phyloP scores from a whole-genome alignment of 1,284 basidiomycete genomes.

The Xerocomus nothofagi region DNA sequence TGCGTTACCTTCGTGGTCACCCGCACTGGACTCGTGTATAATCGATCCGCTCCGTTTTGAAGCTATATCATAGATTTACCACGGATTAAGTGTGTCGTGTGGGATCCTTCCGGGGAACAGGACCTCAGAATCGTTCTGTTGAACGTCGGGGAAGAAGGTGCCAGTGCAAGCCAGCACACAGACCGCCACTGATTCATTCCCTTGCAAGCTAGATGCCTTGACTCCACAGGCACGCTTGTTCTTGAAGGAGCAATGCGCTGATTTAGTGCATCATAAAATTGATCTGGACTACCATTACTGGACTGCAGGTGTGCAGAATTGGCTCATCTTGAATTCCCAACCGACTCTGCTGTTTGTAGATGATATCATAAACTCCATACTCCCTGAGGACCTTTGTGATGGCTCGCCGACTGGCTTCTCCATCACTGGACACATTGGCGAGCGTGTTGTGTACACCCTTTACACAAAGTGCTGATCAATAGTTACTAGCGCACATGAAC shows the following conservation, averaged over 20 bases:
- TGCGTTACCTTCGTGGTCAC: conserved; percentile 36
- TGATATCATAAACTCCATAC: conserved; percentile 76
- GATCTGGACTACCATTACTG: conserved; percentile 82
- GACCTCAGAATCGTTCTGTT: conserved; percentile 63
- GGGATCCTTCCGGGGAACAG: conserved; percentile 47
- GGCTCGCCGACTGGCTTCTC: conserved; percentile 89
- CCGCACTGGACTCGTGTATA: background rate
- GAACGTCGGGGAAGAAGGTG: conserved; percentile 60
- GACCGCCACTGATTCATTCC: conserved; percentile 23
- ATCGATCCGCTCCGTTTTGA: background rate
- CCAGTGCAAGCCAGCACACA: conserved; percentile 17
- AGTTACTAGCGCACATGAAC: conserved; percentile 76
- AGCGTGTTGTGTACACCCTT: conserved; percentile 18
- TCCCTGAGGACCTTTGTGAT: conserved; percentile 74
- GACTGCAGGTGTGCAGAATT: conserved; percentile 64
- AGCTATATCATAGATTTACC: conserved; percentile 66
- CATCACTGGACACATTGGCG: conserved; percentile 88
- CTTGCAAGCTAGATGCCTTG: conserved; percentile 65
- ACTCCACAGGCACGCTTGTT: conserved; percentile 53
- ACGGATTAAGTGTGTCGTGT: conserved; percentile 60
- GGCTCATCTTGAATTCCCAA: background rate
- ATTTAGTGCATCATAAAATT: conserved; percentile 59
- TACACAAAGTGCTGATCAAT: conserved; percentile 1
- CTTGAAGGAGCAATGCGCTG: conserved; percentile 52
- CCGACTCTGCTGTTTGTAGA: conserved; percentile 46